Evolutionary conservation across 768 basidiomycete species (phyloP).

Genomic region (Kwoniella botswanensis): DNA sequence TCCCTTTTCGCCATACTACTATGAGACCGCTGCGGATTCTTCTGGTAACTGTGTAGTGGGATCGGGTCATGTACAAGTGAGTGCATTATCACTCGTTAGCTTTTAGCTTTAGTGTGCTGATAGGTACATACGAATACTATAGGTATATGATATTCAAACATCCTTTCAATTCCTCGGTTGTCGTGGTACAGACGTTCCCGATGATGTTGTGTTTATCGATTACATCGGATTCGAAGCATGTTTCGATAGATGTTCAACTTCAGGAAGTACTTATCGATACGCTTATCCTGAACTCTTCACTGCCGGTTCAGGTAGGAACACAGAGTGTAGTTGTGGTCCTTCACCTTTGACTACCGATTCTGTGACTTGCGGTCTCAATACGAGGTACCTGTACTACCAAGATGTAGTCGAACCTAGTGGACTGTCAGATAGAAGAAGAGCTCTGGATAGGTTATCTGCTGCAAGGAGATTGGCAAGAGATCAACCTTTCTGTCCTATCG

Average conservation of each 20-base stretch:
- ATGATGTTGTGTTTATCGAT: not conserved
- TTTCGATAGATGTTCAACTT: not conserved
- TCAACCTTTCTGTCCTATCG: not conserved
- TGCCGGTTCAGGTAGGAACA: not conserved
- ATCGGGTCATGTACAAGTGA: not conserved
- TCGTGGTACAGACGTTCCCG: not conserved
- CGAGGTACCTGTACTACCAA: not conserved
- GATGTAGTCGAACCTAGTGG: not conserved
- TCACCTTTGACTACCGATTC: not conserved
- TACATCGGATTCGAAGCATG: not conserved
- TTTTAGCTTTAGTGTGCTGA: no score
- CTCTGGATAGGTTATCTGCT: not conserved
- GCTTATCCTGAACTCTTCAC: not conserved
- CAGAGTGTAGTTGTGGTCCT: not conserved
- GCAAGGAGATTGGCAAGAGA: not conserved
- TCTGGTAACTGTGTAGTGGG: not conserved
- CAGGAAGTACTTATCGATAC: not conserved
- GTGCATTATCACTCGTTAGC: not conserved
- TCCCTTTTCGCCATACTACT: not conserved
- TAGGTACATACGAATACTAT: not conserved
- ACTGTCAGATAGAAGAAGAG: not conserved
- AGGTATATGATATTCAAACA: not conserved
- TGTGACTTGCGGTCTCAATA: not conserved
- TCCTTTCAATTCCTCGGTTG: not conserved
- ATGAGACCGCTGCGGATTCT: not conserved